Conservation (phyloP, 306 rosid species). For the Nissolia schottii region DNA sequence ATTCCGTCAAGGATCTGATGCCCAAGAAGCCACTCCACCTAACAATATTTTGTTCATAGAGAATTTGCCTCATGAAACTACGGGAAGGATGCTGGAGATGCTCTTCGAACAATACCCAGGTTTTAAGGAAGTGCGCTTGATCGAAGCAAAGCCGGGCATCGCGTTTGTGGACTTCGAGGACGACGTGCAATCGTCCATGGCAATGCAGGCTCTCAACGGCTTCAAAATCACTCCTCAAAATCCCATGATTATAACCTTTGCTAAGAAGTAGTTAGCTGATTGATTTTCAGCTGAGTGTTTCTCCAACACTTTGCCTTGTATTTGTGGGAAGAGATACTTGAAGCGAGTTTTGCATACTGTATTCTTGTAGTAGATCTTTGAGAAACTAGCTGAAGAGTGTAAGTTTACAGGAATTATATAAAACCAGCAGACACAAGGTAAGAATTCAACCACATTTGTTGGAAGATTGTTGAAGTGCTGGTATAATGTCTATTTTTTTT, state of each 20-base stretch:
- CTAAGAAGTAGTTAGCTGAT: slow-evolving; percentile 77
- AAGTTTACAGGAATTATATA: slow-evolving; percentile 18
- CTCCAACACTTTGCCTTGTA: neutral
- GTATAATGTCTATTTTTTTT: neutral
- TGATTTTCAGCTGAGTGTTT: slow-evolving; percentile 1
- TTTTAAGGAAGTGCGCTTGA: slow-evolving; percentile 93
- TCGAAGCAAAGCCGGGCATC: slow-evolving; percentile 97
- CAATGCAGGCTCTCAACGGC: slow-evolving; percentile 94
- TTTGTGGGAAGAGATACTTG: slow-evolving; percentile 17
- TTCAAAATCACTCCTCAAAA: slow-evolving; percentile 92
- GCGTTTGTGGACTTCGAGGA: slow-evolving; percentile 95
- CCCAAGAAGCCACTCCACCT: slow-evolving; percentile 78
- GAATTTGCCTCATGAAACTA: slow-evolving; percentile 88
- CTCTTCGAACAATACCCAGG: slow-evolving; percentile 96
- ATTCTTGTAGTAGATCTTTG: slow-evolving; percentile 33
- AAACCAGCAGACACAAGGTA: slow-evolving; percentile 13
- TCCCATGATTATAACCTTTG: slow-evolving; percentile 79
- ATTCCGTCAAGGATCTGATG: slow-evolving; percentile 59
- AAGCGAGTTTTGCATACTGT: slow-evolving; percentile 9
- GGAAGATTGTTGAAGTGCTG: slow-evolving; percentile 15
- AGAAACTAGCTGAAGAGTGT: slow-evolving; percentile 28
- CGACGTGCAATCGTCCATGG: slow-evolving; percentile 87
- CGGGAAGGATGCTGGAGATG: slow-evolving; percentile 84
- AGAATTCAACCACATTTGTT: slow-evolving; percentile 24
- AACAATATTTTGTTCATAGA: slow-evolving; percentile 89